Conservation (phyloP, 73 alveolate species). For the Symbiodinium natans region DNA sequence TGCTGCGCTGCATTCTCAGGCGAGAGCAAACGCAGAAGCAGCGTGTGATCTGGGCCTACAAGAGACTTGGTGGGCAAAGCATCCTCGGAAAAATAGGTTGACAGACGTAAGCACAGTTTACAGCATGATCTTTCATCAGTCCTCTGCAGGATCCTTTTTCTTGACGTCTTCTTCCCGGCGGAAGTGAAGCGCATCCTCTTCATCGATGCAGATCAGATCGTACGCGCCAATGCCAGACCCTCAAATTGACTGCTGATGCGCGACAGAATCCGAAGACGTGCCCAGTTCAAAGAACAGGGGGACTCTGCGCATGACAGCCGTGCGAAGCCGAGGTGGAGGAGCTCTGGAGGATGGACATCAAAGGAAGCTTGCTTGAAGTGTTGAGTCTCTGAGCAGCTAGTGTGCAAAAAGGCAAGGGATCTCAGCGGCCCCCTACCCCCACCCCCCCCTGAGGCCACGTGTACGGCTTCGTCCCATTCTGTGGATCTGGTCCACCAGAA, state of each 20-base stretch:
- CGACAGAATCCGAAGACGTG: too few species aligned
- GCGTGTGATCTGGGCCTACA: conserved; percentile 95
- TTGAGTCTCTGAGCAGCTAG: too few species aligned
- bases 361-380: conserved; percentile 7
- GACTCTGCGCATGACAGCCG: too few species aligned
- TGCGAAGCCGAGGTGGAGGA: conserved; percentile 41
- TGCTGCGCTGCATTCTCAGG: background rate
- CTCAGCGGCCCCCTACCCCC: too few species aligned
- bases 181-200: conserved; percentile 94
- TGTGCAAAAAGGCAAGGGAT: too few species aligned
- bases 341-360: conserved; percentile 92
- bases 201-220: conserved; percentile 92
- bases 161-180: conserved; percentile 94
- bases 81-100: too few species aligned
- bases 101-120: too few species aligned
- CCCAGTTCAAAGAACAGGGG: too few species aligned
- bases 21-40: conserved; percentile 72
- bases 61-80: conserved; percentile 1
- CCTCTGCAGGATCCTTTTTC: conserved; percentile 81
- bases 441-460: conserved; percentile 75
- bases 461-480: conserved; percentile 94
- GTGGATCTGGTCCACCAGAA: conserved; percentile 83
- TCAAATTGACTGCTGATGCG: background rate
- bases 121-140: too few species aligned
- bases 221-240: conserved; percentile 76